A percentile compares a stretch with the other conserved stretches of the same genome.
These are phyloP conservation scores for Kalanchoe fedtschenkoi DNA, from an alignment of 164 flowering plant species.

Conservation along the genomic window DNA sequence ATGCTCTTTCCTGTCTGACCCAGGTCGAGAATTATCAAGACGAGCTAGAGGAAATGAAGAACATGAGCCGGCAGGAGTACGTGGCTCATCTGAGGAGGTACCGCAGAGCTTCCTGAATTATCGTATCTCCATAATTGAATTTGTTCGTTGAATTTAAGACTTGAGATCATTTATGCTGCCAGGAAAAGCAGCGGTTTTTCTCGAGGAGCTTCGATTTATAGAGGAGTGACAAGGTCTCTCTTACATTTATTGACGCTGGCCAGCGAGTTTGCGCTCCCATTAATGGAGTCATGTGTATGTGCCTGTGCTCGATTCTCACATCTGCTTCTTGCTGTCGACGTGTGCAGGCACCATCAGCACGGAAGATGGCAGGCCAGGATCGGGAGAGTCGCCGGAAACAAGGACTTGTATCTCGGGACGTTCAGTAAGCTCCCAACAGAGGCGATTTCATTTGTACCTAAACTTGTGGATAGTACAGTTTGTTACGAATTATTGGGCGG, in stretches of 20 bases:
- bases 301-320: constrained; percentile 7
- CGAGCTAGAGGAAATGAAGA: constrained; percentile 81
- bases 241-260: background rate
- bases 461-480: background rate
- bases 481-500: background rate
- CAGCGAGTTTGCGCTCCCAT: background rate
- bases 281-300: background rate
- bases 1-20: background rate
- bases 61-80: constrained; percentile 83
- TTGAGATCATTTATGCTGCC: constrained; percentile 7
- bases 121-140: background rate
- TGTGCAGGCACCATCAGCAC: constrained; percentile 72
- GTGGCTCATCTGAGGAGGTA: constrained; percentile 87
- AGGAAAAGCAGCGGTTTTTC: constrained; percentile 94
- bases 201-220: constrained; percentile 82
- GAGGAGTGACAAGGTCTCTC: constrained; percentile 88
- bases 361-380: constrained; percentile 96
- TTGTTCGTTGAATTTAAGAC: background rate
- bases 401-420: constrained; percentile 87
- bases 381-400: constrained; percentile 88
- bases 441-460: background rate
- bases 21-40: constrained; percentile 64
- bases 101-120: background rate
- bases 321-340: background rate
- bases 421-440: constrained; percentile 39